phyloP scores from a whole-genome alignment of 306 rosid genomes.

The Rubus idaeus region DNA sequence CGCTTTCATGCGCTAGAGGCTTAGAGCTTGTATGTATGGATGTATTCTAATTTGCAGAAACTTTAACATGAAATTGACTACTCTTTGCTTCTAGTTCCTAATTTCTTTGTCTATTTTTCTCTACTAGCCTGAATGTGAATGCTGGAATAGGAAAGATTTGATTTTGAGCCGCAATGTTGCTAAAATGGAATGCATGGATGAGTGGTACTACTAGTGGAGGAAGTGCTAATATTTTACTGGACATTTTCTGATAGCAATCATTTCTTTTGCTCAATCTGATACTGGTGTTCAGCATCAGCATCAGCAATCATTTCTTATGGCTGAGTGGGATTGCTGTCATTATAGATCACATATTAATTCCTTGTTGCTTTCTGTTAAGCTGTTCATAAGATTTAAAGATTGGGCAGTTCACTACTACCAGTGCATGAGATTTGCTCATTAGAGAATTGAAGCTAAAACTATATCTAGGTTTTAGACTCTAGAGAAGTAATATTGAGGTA shows the following conservation, averaged over 20 bases:
- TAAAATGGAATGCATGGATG: background rate
- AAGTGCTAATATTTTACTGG: background rate
- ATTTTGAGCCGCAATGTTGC: background rate
- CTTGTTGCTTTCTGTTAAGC: background rate
- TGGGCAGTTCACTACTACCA: background rate
- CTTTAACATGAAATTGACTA: background rate
- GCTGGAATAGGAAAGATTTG: background rate
- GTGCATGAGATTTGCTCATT: background rate
- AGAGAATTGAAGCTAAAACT: background rate
- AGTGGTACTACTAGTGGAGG: background rate
- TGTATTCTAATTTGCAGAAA: too few species aligned
- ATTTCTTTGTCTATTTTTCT: too few species aligned
- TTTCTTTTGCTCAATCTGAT: background rate
- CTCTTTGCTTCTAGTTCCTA: too few species aligned
- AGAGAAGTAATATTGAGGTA: background rate
- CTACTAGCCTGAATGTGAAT: background rate
- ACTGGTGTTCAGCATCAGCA: too few species aligned
- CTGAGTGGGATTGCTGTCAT: background rate
- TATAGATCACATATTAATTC: background rate
- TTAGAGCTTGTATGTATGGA: too few species aligned
- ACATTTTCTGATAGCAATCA: background rate
- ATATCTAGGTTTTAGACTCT: too few species aligned
- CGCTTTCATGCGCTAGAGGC: constrained; percentile 69
- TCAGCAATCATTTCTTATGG: too few species aligned
- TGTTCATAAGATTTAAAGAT: background rate